Evolutionary conservation across 139 green algal genomes (phyloP).

Genomic region (Picochlorum sp.): DNA sequence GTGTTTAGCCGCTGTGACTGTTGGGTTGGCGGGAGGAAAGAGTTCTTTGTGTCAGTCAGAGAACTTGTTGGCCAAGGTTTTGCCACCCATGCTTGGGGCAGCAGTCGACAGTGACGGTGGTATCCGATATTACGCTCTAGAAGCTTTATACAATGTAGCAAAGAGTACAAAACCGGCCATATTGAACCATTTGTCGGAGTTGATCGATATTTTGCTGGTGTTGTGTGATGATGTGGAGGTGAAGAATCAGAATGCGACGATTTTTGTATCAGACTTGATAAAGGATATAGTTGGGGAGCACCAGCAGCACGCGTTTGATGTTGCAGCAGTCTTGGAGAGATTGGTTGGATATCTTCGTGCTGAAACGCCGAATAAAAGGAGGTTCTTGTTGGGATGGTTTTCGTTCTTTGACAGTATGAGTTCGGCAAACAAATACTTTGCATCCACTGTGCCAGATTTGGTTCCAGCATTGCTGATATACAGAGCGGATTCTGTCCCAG

Average conservation of each 20-base stretch:
- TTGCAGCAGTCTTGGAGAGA: constrained; percentile 79
- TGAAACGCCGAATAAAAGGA: constrained; percentile 70
- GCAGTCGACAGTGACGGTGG: constrained; percentile 75
- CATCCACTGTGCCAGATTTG: constrained; percentile 77
- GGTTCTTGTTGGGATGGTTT: constrained; percentile 81
- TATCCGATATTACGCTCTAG: constrained; percentile 91
- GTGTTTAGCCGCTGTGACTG: constrained; percentile 81
- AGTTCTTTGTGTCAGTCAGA: constrained; percentile 6
- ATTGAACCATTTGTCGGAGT: constrained; percentile 78
- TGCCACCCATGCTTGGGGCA: constrained; percentile 78
- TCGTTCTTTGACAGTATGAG: constrained; percentile 76
- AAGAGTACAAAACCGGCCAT: constrained; percentile 80
- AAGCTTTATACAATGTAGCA: constrained; percentile 95
- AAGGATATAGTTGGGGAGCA: constrained; percentile 66
- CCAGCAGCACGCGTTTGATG: constrained; percentile 46
- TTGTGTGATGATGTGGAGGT: constrained; percentile 63
- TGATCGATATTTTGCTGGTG: constrained; percentile 90
- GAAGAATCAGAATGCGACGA: constrained; percentile 85
- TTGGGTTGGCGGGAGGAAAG: constrained; percentile 58
- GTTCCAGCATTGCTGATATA: constrained; percentile 84
- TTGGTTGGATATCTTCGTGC: constrained; percentile 72
- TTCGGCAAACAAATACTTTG: constrained; percentile 70
- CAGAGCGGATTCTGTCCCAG: constrained; percentile 61
- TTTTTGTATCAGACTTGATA: constrained; percentile 88
- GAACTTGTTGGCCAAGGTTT: constrained; percentile 50